Conservation (phyloP, 768 basidiomycete genomes). For the Russula vinacea region DNA sequence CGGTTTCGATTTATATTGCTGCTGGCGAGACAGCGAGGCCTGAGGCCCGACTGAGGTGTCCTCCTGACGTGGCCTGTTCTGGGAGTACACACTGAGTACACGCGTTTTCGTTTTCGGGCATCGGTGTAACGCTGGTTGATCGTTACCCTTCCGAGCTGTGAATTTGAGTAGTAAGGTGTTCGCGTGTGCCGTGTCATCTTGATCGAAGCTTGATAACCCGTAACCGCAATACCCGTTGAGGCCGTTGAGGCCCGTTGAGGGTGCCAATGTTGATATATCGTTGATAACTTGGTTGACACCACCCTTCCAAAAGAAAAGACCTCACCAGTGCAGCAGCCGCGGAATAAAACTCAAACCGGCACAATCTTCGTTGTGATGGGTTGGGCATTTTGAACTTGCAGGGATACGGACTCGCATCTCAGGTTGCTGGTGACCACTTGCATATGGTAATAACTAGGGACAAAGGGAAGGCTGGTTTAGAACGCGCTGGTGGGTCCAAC, state of each 20-base stretch:
- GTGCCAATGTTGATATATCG: neutral
- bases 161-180: neutral
- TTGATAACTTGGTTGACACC: neutral
- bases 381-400: neutral
- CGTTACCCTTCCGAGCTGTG: neutral
- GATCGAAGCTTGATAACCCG: neutral
- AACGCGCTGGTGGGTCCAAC: slow-evolving; percentile 6
- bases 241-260: too few species aligned
- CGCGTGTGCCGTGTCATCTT: neutral
- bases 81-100: neutral
- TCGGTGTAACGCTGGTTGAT: neutral
- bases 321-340: neutral
- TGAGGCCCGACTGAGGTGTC: too few species aligned
- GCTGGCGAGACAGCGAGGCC: neutral
- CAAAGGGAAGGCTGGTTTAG: neutral
- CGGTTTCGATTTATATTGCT: neutral
- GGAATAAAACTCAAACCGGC: too few species aligned
- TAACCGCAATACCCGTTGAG: too few species aligned
- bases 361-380: neutral
- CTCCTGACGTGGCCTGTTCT: neutral
- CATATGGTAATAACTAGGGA: neutral
- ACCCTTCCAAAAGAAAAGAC: neutral
- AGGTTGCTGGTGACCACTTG: neutral
- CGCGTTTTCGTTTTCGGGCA: neutral
- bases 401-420: neutral